Base-by-base conservation (phyloP, 805 yeast genomes). In the Priceomyces melissophilus region DNA sequence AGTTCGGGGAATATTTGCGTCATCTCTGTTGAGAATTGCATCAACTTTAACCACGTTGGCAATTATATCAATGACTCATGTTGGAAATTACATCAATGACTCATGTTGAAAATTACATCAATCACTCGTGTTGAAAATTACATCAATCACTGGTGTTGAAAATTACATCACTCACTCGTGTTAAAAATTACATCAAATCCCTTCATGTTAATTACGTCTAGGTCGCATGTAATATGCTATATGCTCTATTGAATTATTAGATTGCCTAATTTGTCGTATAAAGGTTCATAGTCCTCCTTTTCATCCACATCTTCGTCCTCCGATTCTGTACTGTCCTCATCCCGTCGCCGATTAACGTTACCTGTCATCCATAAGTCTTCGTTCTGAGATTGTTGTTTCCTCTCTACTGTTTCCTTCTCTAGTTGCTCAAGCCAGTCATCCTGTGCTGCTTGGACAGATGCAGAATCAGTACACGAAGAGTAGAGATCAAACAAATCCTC, bases 341-440 rank as follows among this genome's bases (percentile, higher is more conserved):
- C 47, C 33, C 13, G 16, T 33, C 11, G 14, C 33, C 11, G 13
- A 49, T 87, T 87, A 3, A 84, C 82, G 52, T 85, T 86, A 0
- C 95, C 95, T 67, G 79, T 75, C 61, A 76, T 67, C 95, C 95
- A 87, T 4, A 84, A 60, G 60, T 86, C 96, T 12, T 67, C 79
- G 8, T 63, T 73, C 15, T 66, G 67, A 3, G 73, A 70, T 39
- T 69, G 70, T 39, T 69, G 73, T 54, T 81, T 81, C 44, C 91
- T 68, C 38, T 80, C 81, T 46, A 71, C 70, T 13, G 75, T 76
- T 52, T 87, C 96, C 41, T 67, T 63, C 44, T 87, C 93, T 11
- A 87, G 65, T 52, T 71, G 72, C 15, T 69, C 80, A 51, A 93
- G 60, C 84, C 93, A 91, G 23, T 65, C 78, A 10, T 79, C 79